phyloP scores from a whole-genome alignment of 306 rosid species.

The Vicia faba region DNA sequence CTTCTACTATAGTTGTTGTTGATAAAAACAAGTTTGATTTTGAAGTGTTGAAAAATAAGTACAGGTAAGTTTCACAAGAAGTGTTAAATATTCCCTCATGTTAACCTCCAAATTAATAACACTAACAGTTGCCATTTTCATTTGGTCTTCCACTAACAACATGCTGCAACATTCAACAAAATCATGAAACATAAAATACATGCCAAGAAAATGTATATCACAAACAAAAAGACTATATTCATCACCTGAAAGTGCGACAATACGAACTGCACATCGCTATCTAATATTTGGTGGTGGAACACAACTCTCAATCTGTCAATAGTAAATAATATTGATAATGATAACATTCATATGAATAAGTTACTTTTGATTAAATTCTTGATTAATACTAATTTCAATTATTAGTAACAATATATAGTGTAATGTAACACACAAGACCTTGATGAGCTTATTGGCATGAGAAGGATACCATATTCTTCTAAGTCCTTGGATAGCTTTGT shows the following conservation, averaged over 20 bases:
- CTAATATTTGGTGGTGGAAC: conserved; percentile 81
- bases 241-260: conserved; percentile 80
- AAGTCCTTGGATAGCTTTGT: conserved; percentile 54
- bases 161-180: conserved; percentile 48
- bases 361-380: background rate
- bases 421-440: conserved; percentile 56
- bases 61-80: too few relatives aligned
- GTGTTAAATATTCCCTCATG: too few relatives aligned
- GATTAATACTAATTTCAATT: conserved; percentile 1
- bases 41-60: too few relatives aligned
- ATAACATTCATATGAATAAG: background rate
- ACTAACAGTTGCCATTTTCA: conserved; percentile 54
- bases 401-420: background rate
- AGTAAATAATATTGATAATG: background rate
- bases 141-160: conserved; percentile 49
- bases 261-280: conserved; percentile 57
- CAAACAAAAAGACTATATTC: background rate
- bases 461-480: conserved; percentile 61
- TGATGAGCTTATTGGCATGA: conserved; percentile 50
- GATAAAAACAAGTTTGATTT: too few relatives aligned
- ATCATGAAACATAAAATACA: background rate
- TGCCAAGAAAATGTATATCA: background rate
- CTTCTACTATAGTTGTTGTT: conserved; percentile 21
- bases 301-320: conserved; percentile 71
- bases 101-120: too few relatives aligned